Evolutionary conservation across 2,329 filamentous ascomycete species (phyloP).

Genomic region (Sporothrix pseudoabietina): DNA sequence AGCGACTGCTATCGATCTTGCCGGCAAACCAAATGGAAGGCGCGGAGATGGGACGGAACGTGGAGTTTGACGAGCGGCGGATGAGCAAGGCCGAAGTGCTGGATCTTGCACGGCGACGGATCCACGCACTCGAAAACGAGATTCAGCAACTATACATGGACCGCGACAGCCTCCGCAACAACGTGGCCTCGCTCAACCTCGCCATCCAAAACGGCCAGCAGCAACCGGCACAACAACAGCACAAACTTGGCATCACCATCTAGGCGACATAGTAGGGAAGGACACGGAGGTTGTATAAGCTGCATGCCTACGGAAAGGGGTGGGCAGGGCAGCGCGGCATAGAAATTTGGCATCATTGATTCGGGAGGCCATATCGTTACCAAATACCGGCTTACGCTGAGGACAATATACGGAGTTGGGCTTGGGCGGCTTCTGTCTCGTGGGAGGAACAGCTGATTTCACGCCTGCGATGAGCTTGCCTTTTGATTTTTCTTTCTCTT

Average conservation of each 20-base stretch:
- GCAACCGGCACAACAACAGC: neutral
- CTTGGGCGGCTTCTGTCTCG: neutral
- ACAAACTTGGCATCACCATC: constrained; percentile 6
- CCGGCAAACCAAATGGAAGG: constrained; percentile 37
- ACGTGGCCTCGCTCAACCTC: constrained; percentile 28
- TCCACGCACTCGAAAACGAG: constrained; percentile 46
- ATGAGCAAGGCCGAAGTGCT: constrained; percentile 51
- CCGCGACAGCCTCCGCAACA: constrained; percentile 30
- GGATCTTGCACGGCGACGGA: constrained; percentile 50
- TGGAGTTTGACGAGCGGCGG: constrained; percentile 39
- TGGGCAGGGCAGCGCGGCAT: neutral
- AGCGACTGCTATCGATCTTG: constrained; percentile 47
- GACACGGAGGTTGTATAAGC: neutral
- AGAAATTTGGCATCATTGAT: neutral
- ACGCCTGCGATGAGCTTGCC: neutral
- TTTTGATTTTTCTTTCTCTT: neutral
- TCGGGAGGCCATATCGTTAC: neutral
- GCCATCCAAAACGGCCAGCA: constrained; percentile 29
- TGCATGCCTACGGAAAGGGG: neutral
- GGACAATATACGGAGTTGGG: neutral
- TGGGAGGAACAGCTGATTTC: neutral
- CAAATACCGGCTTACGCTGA: neutral
- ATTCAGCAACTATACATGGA: constrained; percentile 39
- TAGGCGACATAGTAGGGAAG: neutral
- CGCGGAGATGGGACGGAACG: constrained; percentile 12